Percentiles rank a stretch among this genome's conserved stretches.
Conservation (phyloP, 371 early-diverging fungal genomes). For the Blakeslea trispora region DNA sequence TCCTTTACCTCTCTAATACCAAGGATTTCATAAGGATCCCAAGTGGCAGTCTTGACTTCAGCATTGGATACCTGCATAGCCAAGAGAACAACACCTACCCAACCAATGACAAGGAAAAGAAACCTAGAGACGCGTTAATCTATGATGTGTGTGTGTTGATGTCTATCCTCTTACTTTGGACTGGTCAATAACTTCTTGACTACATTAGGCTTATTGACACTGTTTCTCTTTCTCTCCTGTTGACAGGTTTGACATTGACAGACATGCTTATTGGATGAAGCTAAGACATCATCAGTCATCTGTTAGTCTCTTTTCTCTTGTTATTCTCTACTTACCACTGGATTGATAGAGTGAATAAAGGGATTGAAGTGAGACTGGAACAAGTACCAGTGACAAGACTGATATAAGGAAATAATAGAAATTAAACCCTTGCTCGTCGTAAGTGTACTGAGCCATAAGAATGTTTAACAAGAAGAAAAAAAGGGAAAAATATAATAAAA, state of each 20-base stretch:
- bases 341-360: slow-evolving; percentile 47
- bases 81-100: slow-evolving; percentile 77
- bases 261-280: slow-evolving; percentile 6
- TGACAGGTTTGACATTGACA: slow-evolving; percentile 31
- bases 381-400: slow-evolving; percentile 74
- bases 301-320: too few relatives aligned
- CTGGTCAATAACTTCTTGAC: slow-evolving; percentile 25
- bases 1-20: slow-evolving; percentile 70
- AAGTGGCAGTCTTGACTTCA: slow-evolving; percentile 64
- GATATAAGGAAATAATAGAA: slow-evolving; percentile 93
- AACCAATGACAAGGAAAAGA: slow-evolving; percentile 67
- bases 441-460: slow-evolving; percentile 73
- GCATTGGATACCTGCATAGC: slow-evolving; percentile 78
- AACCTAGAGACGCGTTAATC: slow-evolving; percentile 34
- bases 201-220: slow-evolving; percentile 13
- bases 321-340: slow-evolving; percentile 37
- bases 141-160: too few relatives aligned
- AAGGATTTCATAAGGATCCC: slow-evolving; percentile 94
- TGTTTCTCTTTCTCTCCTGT: slow-evolving; percentile 23
- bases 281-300: too few relatives aligned
- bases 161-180: slow-evolving; percentile 24
- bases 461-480: too few relatives aligned
- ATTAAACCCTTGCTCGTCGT: slow-evolving; percentile 93
- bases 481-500: neutral
- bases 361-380: slow-evolving; percentile 74